Evolutionary conservation across 306 rosid species (phyloP).

Genomic region (Trifolium subterraneum): DNA sequence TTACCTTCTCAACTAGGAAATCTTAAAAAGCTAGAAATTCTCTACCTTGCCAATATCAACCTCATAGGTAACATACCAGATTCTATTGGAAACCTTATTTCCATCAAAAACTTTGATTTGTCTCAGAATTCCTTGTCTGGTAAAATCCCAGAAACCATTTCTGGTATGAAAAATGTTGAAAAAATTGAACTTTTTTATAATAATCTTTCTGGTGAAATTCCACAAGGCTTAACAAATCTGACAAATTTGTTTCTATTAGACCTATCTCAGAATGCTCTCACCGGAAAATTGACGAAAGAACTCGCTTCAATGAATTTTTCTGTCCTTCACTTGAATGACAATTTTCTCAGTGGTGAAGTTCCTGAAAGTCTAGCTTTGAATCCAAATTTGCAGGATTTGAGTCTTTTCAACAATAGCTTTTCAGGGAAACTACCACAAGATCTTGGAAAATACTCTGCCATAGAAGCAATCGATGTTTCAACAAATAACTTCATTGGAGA

Average conservation of each 20-base stretch:
- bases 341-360: constrained; percentile 66
- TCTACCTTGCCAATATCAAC: constrained; percentile 40
- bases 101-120: constrained; percentile 66
- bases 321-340: constrained; percentile 64
- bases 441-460: constrained; percentile 61
- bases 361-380: constrained; percentile 60
- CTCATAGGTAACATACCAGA: constrained; percentile 67
- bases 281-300: constrained; percentile 56
- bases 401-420: constrained; percentile 80
- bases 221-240: constrained; percentile 65
- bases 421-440: constrained; percentile 58
- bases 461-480: constrained; percentile 69
- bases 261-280: constrained; percentile 71
- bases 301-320: constrained; percentile 51
- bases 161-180: constrained; percentile 48
- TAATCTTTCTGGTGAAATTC: constrained; percentile 66
- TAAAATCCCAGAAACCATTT: constrained; percentile 63
- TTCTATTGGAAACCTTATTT: constrained; percentile 65
- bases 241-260: constrained; percentile 53
- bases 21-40: constrained; percentile 52
- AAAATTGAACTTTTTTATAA: constrained; percentile 57
- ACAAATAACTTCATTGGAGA: constrained; percentile 65
- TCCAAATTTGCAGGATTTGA: constrained; percentile 49
- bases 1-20: constrained; percentile 77
- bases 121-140: constrained; percentile 61